These are phyloP conservation scores for Amniculicola lignicola DNA, from an alignment of 495 filamentous ascomycete genomes.

Conservation along the genomic window DNA sequence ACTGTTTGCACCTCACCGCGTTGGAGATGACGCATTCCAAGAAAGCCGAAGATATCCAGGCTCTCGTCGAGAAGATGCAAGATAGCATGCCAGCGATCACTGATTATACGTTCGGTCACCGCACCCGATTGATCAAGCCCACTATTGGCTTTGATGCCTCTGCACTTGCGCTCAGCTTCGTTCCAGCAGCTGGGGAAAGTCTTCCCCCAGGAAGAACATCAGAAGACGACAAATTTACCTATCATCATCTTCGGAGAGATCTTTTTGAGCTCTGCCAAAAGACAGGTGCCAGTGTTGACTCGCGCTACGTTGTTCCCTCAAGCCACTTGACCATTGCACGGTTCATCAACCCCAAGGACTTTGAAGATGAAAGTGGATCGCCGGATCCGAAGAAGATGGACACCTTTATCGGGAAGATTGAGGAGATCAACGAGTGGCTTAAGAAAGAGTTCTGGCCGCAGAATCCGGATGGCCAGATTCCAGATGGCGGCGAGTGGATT, in stretches of 20 bases:
- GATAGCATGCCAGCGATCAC: slow-evolving; percentile 53
- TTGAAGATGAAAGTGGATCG: slow-evolving; percentile 32
- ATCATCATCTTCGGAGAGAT: slow-evolving; percentile 85
- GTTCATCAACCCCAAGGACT: slow-evolving; percentile 60
- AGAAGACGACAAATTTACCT: slow-evolving; percentile 64
- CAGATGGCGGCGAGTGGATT: slow-evolving; percentile 58
- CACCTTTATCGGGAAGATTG: slow-evolving; percentile 63
- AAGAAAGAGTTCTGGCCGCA: slow-evolving; percentile 62
- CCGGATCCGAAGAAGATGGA: slow-evolving; percentile 49
- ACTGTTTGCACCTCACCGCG: slow-evolving; percentile 78
- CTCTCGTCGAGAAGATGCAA: slow-evolving; percentile 54
- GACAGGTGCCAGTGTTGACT: slow-evolving; percentile 60
- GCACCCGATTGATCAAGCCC: slow-evolving; percentile 73
- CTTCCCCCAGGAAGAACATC: slow-evolving; percentile 34
- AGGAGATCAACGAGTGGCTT: slow-evolving; percentile 72
- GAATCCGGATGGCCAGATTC: slow-evolving; percentile 44
- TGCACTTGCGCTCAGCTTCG: slow-evolving; percentile 79
- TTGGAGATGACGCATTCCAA: slow-evolving; percentile 75
- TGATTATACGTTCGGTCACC: slow-evolving; percentile 59
- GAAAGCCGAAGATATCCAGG: slow-evolving; percentile 58
- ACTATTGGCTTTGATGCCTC: slow-evolving; percentile 78
- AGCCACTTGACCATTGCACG: slow-evolving; percentile 85
- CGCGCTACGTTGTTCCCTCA: slow-evolving; percentile 80
- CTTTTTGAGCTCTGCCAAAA: slow-evolving; percentile 58
- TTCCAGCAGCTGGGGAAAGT: slow-evolving; percentile 66